Evolutionary conservation across 371 early-diverging fungal genomes (phyloP).

Genomic region (Lichtheimia corymbifera): DNA sequence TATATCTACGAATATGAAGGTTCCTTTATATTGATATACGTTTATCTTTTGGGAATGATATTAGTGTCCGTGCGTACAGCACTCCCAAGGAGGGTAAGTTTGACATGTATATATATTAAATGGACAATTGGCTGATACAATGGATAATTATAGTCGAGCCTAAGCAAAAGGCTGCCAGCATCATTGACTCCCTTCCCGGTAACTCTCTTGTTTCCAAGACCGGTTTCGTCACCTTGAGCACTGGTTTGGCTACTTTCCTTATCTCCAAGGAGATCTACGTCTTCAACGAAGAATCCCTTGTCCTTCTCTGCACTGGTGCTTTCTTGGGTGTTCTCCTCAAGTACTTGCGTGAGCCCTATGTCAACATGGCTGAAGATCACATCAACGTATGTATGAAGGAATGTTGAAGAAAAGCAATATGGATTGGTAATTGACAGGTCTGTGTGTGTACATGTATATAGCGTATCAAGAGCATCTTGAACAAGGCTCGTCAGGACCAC

Average conservation of each 20-base stretch:
- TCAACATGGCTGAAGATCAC: slow-evolving; percentile 83
- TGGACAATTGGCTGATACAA: neutral
- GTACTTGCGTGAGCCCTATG: slow-evolving; percentile 82
- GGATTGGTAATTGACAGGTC: too few relatives aligned
- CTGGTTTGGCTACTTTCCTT: slow-evolving; percentile 86
- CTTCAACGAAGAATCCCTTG: slow-evolving; percentile 91
- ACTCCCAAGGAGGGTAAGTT: slow-evolving; percentile 36
- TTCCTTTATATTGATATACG: neutral
- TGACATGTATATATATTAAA: neutral
- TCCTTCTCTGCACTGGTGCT: slow-evolving; percentile 72
- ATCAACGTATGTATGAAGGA: slow-evolving; percentile 50
- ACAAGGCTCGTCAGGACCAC: slow-evolving; percentile 89
- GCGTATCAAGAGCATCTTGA: slow-evolving; percentile 78
- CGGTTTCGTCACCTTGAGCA: slow-evolving; percentile 80
- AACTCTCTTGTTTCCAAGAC: slow-evolving; percentile 88
- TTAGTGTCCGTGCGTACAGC: slow-evolving; percentile 45
- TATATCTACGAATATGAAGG: neutral
- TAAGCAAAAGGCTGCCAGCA: slow-evolving; percentile 81
- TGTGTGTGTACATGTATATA: slow-evolving; percentile 12
- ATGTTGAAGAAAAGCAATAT: too few relatives aligned
- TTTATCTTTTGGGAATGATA: neutral
- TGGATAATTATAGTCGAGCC: slow-evolving; percentile 44
- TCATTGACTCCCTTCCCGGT: slow-evolving; percentile 92
- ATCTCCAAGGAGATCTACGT: slow-evolving; percentile 97
- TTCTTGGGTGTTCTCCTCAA: slow-evolving; percentile 76